Evolutionary conservation across 352 stramenopile genomes (phyloP), one percentile per base, ranked within the genome.

Genomic region (Globisporangium nunn): DNA sequence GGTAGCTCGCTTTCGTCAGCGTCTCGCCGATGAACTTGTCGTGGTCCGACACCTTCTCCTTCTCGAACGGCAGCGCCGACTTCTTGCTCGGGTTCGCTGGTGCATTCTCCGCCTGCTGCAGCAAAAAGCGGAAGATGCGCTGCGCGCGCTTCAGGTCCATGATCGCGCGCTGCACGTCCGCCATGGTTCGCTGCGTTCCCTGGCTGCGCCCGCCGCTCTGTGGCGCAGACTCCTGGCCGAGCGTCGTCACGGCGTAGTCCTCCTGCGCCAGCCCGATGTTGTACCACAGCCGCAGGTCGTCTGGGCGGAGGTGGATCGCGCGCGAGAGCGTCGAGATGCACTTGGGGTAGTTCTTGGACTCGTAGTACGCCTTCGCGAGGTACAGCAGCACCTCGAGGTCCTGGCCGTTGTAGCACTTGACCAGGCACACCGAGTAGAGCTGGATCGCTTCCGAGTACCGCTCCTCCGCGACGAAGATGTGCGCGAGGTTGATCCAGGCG

Each of bases 381-480:
- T 94, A 95, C 54, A 94, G 53, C 50, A 88, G 56, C 39, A 80
- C 72, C 62, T 91, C 78, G 3, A 94, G 61, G 53, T 95, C 85
- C 45, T 94, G 84, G 33, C 85, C 85, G 18, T 94, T 82, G 68
- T 94, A 95, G 56, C 89, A 95, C 70, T 96, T 96, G 58, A 61
- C 89, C 41, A 95, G 70, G 59, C 81, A 95, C 55, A 96, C 95
- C 41, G 95, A 94, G 66, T 98, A 98, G 54, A 98, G 85, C 70
- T 98, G 92, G 49, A 98, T 91, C 28, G 94, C 94, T 66, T 98
- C 95, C 30, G 91, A 82, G 65, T 98, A 97, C 37, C 96, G 95
- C 65, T 98, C 96, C 72, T 98, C 93, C 0, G 94, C 94, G 8
- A 99, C 81, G 62, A 98, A 98, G 63, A 98, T 96, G 64, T 99